Evolutionary conservation across 2,329 filamentous ascomycete genomes (phyloP).

Genomic region (Neonectria neomacrospora): DNA sequence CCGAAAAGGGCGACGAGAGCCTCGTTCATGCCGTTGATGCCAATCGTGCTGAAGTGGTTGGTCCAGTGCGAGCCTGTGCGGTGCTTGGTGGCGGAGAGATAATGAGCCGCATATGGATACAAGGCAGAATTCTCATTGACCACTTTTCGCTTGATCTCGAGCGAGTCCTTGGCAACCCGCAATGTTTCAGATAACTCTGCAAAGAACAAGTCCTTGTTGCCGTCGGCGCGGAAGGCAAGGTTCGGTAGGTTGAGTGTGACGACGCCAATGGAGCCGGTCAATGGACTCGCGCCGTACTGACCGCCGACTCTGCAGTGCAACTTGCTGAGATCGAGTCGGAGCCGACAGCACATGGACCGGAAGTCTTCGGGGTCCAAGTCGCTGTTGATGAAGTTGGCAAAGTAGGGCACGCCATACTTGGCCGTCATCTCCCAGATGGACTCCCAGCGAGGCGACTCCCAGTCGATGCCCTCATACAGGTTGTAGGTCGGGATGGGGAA

Average conservation of each 20-base stretch:
- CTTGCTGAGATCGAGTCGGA: constrained; percentile 40
- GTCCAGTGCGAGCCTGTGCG: constrained; percentile 41
- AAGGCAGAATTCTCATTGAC: constrained; percentile 30
- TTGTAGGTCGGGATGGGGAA: constrained; percentile 42
- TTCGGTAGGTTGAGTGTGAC: constrained; percentile 40
- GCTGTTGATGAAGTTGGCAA: constrained; percentile 42
- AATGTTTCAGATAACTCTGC: constrained; percentile 20
- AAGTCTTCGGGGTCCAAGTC: constrained; percentile 41
- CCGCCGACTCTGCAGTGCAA: constrained; percentile 40
- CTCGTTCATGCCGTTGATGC: constrained; percentile 40
- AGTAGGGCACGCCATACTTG: constrained; percentile 41
- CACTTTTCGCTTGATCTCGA: constrained; percentile 39
- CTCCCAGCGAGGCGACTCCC: constrained; percentile 41
- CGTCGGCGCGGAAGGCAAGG: constrained; percentile 33
- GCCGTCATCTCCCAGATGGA: constrained; percentile 42
- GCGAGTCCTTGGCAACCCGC: constrained; percentile 35
- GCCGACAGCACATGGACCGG: constrained; percentile 39
- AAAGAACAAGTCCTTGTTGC: constrained; percentile 26
- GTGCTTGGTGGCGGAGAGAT: constrained; percentile 33
- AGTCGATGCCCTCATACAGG: constrained; percentile 37
- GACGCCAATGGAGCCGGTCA: constrained; percentile 38
- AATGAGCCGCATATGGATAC: constrained; percentile 39
- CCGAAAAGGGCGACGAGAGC: constrained; percentile 27
- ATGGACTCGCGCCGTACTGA: constrained; percentile 36
- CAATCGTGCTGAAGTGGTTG: constrained; percentile 42